phyloP scores from a whole-genome alignment of 345 rosid species.

The Xanthoceras sorbifolium region DNA sequence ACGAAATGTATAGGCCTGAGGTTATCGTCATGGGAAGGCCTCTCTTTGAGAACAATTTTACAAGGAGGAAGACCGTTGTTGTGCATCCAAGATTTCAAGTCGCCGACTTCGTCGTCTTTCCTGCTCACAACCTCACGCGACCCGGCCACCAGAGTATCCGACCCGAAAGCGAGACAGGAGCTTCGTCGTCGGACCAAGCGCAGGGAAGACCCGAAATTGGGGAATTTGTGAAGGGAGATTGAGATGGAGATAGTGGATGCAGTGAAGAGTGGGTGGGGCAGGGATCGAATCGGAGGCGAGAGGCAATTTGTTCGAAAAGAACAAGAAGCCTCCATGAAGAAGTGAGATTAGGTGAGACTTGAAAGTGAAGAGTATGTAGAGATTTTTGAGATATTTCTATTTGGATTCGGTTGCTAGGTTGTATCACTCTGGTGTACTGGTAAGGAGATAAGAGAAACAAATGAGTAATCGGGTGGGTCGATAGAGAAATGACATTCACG shows the following conservation, averaged over 20 bases:
- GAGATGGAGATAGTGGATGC: slow-evolving; percentile 26
- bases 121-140: slow-evolving; percentile 47
- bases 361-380: not conserved
- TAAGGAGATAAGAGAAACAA: not conserved
- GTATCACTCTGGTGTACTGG: not conserved
- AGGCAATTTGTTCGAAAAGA: slow-evolving; percentile 42
- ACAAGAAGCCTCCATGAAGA: slow-evolving; percentile 43
- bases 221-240: slow-evolving; percentile 30
- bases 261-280: slow-evolving; percentile 25
- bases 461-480: not conserved
- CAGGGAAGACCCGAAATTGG: slow-evolving; percentile 28
- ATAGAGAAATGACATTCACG: too few species aligned
- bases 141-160: slow-evolving; percentile 65
- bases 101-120: slow-evolving; percentile 52
- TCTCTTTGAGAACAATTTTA: slow-evolving; percentile 75
- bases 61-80: slow-evolving; percentile 88
- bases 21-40: slow-evolving; percentile 64
- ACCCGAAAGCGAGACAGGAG: slow-evolving; percentile 50
- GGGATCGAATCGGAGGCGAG: slow-evolving; percentile 42
- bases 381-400: too few species aligned
- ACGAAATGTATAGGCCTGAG: slow-evolving; percentile 79
- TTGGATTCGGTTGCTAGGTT: not conserved
- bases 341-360: slow-evolving; percentile 12
- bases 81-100: slow-evolving; percentile 94
- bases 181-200: slow-evolving; percentile 35